A percentile compares a stretch with the other conserved stretches of the same genome.
These are phyloP conservation scores for Apiotrichum akiyoshidainum DNA, from an alignment of 1,284 basidiomycete species.

Conservation along the genomic window DNA sequence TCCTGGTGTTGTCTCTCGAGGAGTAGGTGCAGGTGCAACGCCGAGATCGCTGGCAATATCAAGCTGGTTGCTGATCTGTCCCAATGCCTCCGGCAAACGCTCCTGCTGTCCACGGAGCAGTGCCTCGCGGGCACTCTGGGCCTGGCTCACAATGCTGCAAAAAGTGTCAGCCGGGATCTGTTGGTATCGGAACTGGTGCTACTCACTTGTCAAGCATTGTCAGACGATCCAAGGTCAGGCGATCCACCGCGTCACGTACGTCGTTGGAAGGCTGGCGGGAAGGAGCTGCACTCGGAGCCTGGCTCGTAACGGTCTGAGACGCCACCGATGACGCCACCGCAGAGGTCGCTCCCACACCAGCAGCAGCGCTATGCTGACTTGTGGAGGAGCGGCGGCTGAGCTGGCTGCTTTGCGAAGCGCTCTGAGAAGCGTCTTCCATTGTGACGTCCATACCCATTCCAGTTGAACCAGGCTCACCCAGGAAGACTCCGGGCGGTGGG, in stretches of 20 bases:
- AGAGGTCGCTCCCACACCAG: background rate
- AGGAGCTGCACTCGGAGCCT: background rate
- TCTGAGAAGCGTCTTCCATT: constrained; percentile 39
- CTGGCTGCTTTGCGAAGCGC: constrained; percentile 7
- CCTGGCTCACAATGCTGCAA: constrained; percentile 39
- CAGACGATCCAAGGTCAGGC: constrained; percentile 23
- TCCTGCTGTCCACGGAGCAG: constrained; percentile 39
- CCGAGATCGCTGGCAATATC: constrained; percentile 43
- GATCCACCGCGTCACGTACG: constrained; percentile 6
- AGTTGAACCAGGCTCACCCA: background rate
- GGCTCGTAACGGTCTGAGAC: constrained; percentile 1
- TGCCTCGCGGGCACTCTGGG: constrained; percentile 40
- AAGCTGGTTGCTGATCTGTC: constrained; percentile 40
- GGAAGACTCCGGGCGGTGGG: background rate
- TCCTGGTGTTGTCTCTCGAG: constrained; percentile 27
- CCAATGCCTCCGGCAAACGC: constrained; percentile 36
- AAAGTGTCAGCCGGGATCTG: background rate
- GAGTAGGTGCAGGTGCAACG: constrained; percentile 34
- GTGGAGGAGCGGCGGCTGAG: constrained; percentile 20
- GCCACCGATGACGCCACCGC: constrained; percentile 9
- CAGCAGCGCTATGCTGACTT: constrained; percentile 5
- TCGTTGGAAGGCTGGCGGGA: constrained; percentile 1
- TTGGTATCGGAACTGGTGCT: background rate
- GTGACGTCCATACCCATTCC: constrained; percentile 21
- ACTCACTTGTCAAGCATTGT: constrained; percentile 43